A percentile compares a stretch with the other conserved stretches of the same genome.
phyloP scores from a whole-genome alignment of 306 rosid species.

The Begonia loranthoides region DNA sequence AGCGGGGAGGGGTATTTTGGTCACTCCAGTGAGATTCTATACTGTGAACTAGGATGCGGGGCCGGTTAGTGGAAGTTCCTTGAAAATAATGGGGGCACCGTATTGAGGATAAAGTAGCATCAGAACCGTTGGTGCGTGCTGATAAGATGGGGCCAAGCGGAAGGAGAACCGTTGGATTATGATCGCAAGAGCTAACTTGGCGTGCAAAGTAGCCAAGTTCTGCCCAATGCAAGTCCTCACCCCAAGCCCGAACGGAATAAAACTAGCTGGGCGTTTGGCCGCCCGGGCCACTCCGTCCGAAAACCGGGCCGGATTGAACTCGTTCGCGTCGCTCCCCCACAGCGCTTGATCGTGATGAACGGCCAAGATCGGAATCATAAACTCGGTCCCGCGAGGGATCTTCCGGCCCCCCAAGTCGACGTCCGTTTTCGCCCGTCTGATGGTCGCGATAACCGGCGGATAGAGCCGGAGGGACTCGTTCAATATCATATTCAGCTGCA shows the following conservation, averaged over 20 bases:
- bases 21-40: not conserved
- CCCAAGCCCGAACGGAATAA: slow-evolving; percentile 79
- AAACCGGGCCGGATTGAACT: slow-evolving; percentile 86
- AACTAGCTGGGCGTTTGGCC: slow-evolving; percentile 53
- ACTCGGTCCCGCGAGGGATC: slow-evolving; percentile 80
- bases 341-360: slow-evolving; percentile 66
- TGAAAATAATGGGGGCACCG: slow-evolving; percentile 77
- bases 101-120: slow-evolving; percentile 91
- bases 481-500: slow-evolving; percentile 77
- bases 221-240: slow-evolving; percentile 84
- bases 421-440: slow-evolving; percentile 54
- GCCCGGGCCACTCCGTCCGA: slow-evolving; percentile 59
- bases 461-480: slow-evolving; percentile 77
- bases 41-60: not conserved
- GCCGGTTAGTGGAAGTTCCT: slow-evolving; percentile 1
- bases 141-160: slow-evolving; percentile 72
- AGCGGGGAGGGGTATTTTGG: slow-evolving; percentile 19
- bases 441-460: slow-evolving; percentile 79
- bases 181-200: slow-evolving; percentile 58
- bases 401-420: slow-evolving; percentile 58
- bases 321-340: slow-evolving; percentile 79
- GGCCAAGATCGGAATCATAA: slow-evolving; percentile 74
- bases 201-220: slow-evolving; percentile 68
- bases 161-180: slow-evolving; percentile 80
- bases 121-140: slow-evolving; percentile 88